phyloP scores from a whole-genome alignment of 768 basidiomycete species.

The Termitomyces sp. region DNA sequence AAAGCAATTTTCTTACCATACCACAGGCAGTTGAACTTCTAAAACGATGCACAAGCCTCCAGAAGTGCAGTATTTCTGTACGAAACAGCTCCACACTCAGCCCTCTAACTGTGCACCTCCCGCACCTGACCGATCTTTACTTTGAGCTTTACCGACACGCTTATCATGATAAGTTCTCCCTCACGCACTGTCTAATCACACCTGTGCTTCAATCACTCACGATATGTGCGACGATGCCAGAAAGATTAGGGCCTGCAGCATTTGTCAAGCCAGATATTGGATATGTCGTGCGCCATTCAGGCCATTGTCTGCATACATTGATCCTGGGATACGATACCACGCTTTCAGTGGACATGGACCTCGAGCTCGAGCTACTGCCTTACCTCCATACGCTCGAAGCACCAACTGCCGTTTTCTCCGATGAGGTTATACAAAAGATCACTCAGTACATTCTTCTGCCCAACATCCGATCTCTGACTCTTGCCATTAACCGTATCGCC shows the following conservation, averaged over 20 bases:
- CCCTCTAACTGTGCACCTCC: not conserved
- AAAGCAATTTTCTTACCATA: too few species aligned
- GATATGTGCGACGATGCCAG: not conserved
- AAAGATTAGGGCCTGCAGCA: not conserved
- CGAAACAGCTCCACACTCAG: not conserved
- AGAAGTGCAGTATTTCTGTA: not conserved
- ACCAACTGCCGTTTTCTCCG: too few species aligned
- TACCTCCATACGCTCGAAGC: not conserved
- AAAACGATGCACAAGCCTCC: not conserved
- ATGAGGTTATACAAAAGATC: too few species aligned
- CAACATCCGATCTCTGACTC: too few species aligned
- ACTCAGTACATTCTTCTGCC: too few species aligned
- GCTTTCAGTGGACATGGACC: not conserved
- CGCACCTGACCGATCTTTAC: too few species aligned
- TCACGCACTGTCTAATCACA: not conserved
- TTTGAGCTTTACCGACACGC: too few species aligned
- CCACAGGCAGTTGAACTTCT: too few species aligned
- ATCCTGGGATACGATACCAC: not conserved
- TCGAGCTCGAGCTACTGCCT: not conserved
- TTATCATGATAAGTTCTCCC: not conserved
- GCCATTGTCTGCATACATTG: not conserved
- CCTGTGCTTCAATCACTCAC: not conserved
- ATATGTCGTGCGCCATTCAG: not conserved
- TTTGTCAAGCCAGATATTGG: not conserved
- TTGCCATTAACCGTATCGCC: too few species aligned